Evolutionary conservation across 345 rosid species (phyloP).

Genomic region (Garcia nutans): DNA sequence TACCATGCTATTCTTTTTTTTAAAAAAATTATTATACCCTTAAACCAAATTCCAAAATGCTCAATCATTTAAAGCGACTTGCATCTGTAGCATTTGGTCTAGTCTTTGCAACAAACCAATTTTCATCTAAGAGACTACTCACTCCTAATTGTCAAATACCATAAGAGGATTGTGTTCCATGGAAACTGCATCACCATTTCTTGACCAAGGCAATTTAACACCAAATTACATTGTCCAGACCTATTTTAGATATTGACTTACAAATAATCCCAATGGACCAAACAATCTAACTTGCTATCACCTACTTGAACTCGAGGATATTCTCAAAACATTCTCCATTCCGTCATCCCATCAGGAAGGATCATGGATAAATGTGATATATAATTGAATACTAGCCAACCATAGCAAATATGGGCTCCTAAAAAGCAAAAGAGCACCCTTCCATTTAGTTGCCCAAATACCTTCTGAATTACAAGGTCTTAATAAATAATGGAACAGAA

Average conservation of each 20-base stretch:
- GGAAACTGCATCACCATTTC: neutral
- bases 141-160: neutral
- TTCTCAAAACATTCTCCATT: too few relatives aligned
- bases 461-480: neutral
- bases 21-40: too few relatives aligned
- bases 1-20: too few relatives aligned
- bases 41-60: too few relatives aligned
- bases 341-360: neutral
- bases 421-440: neutral
- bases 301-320: too few relatives aligned
- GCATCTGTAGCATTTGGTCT: neutral
- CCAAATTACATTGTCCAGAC: neutral
- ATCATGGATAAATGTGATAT: neutral
- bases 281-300: too few relatives aligned
- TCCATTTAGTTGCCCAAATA: neutral
- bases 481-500: neutral
- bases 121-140: neutral
- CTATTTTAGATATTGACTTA: neutral
- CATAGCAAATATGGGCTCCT: neutral
- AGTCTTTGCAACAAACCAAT: neutral
- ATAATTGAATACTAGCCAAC: neutral
- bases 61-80: neutral
- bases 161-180: neutral
- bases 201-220: neutral
- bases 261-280: neutral